These are phyloP conservation scores for Cornus florida DNA, from an alignment of 148 eudicot genomes.

Conservation along the genomic window DNA sequence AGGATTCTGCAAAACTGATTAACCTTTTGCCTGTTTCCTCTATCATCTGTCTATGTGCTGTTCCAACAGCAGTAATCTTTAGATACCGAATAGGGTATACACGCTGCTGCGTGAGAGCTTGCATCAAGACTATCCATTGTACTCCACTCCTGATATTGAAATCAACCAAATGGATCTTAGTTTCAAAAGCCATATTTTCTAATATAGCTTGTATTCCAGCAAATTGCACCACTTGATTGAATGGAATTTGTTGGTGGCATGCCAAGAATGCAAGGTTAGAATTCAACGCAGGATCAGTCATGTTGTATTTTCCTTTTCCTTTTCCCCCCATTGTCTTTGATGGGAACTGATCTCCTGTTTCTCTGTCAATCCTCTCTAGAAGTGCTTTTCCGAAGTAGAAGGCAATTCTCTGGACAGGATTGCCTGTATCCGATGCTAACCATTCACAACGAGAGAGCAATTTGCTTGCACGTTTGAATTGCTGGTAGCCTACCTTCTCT, in stretches of 20 bases:
- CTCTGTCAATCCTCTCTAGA: constrained; percentile 30
- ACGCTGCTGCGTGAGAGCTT: constrained; percentile 24
- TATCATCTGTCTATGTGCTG: constrained; percentile 9
- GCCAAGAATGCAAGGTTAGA: constrained; percentile 16
- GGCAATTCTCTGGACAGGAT: constrained; percentile 32
- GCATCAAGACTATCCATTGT: constrained; percentile 28
- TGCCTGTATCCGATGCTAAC: constrained; percentile 29
- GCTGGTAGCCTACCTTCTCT: constrained; percentile 27
- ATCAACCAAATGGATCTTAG: constrained; percentile 37
- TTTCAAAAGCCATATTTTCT: constrained; percentile 20
- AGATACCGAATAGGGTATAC: constrained; percentile 19
- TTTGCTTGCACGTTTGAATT: constrained; percentile 30
- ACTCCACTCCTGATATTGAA: constrained; percentile 31
- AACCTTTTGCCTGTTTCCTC: constrained; percentile 27
- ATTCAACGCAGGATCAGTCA: constrained; percentile 1
- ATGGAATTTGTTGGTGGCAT: constrained; percentile 26
- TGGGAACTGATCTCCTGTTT: constrained; percentile 6
- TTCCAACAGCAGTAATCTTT: constrained; percentile 34
- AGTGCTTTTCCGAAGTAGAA: constrained; percentile 38
- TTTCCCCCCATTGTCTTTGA: neutral
- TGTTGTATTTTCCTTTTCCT: neutral
- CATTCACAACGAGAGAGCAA: constrained; percentile 19
- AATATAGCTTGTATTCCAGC: constrained; percentile 31
- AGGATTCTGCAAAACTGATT: constrained; percentile 19
- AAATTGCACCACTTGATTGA: constrained; percentile 26